phyloP scores from a whole-genome alignment of 2,329 filamentous ascomycete genomes.

The Colletotrichum horii region DNA sequence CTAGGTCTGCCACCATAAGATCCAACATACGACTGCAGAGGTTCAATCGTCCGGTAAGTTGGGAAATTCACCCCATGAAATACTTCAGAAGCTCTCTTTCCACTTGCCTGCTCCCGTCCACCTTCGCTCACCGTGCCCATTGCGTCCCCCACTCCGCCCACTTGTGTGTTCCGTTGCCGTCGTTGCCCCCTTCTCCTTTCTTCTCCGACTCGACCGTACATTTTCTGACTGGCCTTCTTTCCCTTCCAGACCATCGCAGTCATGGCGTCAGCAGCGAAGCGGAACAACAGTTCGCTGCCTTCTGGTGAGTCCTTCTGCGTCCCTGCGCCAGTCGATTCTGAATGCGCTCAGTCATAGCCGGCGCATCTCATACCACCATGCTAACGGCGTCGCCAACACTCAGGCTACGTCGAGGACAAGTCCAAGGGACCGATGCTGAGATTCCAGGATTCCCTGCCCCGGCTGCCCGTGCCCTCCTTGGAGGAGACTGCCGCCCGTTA shows the following conservation, averaged over 20 bases:
- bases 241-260: conserved; percentile 27
- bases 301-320: conserved; percentile 42
- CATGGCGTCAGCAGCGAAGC: conserved; percentile 59
- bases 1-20: conserved; percentile 22
- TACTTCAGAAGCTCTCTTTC: not conserved
- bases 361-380: not conserved
- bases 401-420: conserved; percentile 81
- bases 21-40: not conserved
- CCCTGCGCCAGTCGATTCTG: not conserved
- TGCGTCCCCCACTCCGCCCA: not conserved
- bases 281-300: conserved; percentile 64
- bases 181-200: not conserved
- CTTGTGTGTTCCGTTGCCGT: not conserved
- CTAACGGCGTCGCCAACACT: not conserved
- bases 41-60: conserved; percentile 11
- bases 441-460: conserved; percentile 85
- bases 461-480: conserved; percentile 79
- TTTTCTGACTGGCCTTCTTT: not conserved
- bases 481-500: conserved; percentile 84
- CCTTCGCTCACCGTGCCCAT: not conserved
- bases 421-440: conserved; percentile 82
- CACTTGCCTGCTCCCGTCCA: not conserved
- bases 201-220: not conserved
- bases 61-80: not conserved
- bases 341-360: not conserved